Evolutionary conservation across 1,284 basidiomycete genomes (phyloP).

Genomic region (Malassezia dermatis): DNA sequence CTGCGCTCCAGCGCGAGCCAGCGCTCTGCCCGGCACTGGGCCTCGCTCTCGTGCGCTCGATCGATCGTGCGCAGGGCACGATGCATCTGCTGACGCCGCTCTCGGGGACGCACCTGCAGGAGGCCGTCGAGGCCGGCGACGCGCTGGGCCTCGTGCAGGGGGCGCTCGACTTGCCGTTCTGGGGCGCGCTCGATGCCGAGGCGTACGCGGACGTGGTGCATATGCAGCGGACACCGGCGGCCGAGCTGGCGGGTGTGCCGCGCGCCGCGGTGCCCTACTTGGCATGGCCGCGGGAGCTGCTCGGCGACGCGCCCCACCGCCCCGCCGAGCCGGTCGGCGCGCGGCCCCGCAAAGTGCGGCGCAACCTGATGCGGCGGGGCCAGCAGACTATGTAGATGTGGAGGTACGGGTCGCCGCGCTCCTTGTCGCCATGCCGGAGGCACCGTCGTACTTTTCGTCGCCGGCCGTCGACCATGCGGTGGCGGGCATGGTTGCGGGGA

Average conservation of each 20-base stretch:
- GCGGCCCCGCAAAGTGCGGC: slow-evolving; percentile 62
- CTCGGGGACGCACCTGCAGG: slow-evolving; percentile 58
- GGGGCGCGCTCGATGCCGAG: slow-evolving; percentile 71
- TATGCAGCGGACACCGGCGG: slow-evolving; percentile 14
- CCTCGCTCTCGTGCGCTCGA: slow-evolving; percentile 35
- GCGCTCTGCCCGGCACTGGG: slow-evolving; percentile 16
- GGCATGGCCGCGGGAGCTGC: slow-evolving; percentile 56
- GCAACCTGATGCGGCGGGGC: slow-evolving; percentile 68
- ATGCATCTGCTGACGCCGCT: slow-evolving; percentile 37
- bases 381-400: slow-evolving; percentile 1
- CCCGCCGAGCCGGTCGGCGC: slow-evolving; percentile 52
- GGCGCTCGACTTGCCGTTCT: slow-evolving; percentile 73
- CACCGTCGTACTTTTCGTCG: slow-evolving; percentile 33
- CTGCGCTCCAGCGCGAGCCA: not conserved
- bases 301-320: slow-evolving; percentile 12
- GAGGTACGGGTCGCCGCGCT: not conserved
- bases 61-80: slow-evolving; percentile 20
- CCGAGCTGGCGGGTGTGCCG: slow-evolving; percentile 55
- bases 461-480: slow-evolving; percentile 69
- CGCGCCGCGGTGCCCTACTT: slow-evolving; percentile 65
- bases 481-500: slow-evolving; percentile 83
- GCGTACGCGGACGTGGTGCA: slow-evolving; percentile 24
- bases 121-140: slow-evolving; percentile 49
- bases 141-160: slow-evolving; percentile 60
- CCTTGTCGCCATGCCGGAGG: not conserved